These are phyloP conservation scores for Symbiodinium natans DNA, from an alignment of 73 alveolate genomes.

Conservation along the genomic window DNA sequence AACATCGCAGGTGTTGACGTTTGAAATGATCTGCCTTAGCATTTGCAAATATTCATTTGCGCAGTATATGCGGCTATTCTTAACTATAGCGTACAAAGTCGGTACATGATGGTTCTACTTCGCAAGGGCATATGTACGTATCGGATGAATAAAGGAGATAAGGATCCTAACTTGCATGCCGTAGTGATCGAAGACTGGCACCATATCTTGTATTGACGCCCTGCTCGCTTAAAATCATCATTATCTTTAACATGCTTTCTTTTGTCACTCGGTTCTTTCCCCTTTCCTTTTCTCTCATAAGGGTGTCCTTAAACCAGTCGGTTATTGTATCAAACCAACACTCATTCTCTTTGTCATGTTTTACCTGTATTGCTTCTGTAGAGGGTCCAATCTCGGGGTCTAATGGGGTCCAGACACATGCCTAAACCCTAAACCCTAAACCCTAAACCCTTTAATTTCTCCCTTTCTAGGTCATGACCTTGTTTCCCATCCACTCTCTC, in stretches of 20 bases:
- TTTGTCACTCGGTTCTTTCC: neutral
- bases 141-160: neutral
- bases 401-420: neutral
- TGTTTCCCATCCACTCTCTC: neutral
- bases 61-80: neutral
- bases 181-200: neutral
- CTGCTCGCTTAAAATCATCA: neutral
- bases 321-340: neutral
- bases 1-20: too few species aligned
- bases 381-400: neutral
- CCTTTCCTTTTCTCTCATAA: neutral
- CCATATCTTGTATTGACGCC: neutral
- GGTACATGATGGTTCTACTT: neutral
- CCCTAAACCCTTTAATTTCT: neutral
- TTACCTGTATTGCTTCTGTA: neutral
- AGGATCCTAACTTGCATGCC: neutral
- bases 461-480: neutral
- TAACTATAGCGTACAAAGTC: neutral
- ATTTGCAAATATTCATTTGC: neutral
- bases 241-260: neutral
- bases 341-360: neutral
- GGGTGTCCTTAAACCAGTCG: neutral
- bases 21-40: neutral
- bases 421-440: neutral
- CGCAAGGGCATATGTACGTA: neutral